Evolutionary conservation across 805 yeast genomes (phyloP), one percentile per base, ranked within the genome.

Genomic region (Candida anglica): DNA sequence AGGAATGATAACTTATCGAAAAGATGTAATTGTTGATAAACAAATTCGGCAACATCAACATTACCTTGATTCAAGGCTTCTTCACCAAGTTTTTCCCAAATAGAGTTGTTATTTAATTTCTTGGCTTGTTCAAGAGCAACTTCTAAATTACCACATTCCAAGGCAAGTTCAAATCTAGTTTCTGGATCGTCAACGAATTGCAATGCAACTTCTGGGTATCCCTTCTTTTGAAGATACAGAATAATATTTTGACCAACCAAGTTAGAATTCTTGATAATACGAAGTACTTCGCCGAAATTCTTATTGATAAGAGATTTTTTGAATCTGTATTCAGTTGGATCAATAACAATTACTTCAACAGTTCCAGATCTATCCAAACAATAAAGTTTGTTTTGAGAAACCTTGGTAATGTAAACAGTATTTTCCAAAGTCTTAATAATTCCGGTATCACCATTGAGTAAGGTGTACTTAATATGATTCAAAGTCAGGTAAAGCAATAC

Each of bases 171-270:
- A 52, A 93, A 91, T 60, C 96, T 78, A 27, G 97, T 86, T 58
- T 89, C 96, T 5, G 98, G 83, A 57, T 93, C 98, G 62, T 88
- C 84, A 34, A 93, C 98, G 54, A 93, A 94, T 60, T 91, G 97
- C 42, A 93, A 72, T 2, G 99, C 98, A 59, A 93, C 81, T 63
- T 93, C 99, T 18, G 98, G 98, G 57, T 83, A 91, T 2, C 98
- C 99, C 54, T 86, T 78, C 67, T 89, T 83, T 59, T 93, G 95
- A 52, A 93, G 73, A 58, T 91, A 93, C 3, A 94, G 93, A 57
- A 93, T 89, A 54, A 93, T 93, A 58, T 89, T 87, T 67, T 94
- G 97, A 44, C 99, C 99, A 33, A 93, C 98, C 53, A 93, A 73
- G 52, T 86, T 88, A 15, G 98, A 89, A 38, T 75, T 79, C 53